Base-by-base conservation (phyloP, 2,329 filamentous ascomycete genomes). In the Penicillium sp. region DNA sequence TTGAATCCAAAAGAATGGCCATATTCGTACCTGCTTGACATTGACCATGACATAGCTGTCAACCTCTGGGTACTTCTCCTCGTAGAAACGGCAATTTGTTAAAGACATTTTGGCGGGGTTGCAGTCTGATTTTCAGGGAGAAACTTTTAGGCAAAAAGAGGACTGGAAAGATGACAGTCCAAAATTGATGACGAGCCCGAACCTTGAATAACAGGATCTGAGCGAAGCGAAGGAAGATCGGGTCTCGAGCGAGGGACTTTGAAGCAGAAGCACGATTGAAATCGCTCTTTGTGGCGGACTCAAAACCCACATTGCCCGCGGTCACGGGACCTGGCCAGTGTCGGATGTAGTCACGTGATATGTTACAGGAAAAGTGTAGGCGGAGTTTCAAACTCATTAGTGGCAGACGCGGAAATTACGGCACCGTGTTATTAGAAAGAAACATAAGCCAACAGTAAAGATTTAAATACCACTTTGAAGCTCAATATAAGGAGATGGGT, bases 31-130 rank as follows among this genome's bases (percentile, higher is more conserved):
- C 89, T 97, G 93, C 87, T 97, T 96, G 74, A 98, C 95, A 81
- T 98, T 99, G 79, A 99, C 95, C 95, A 99, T 99, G 78, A 99
- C 96, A 82, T 97, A 98, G 85, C 92, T 96, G 82, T 99, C 95
- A 78, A 99, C 94, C 85, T 98, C 95, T 61, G 93, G 93, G 76
- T 90, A 97, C 82, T 96, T 96, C 83, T 97, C 92, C 85, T 97
- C 93, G 80, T 97, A 97, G 82, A 96, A 97, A 75, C 93, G 92
- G 81, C 91, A 96, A 83, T 96, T 96, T 78, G 91, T 95, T 84
- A 96, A 88, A 82, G 93, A 96, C 91, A 96, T 96, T 74, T 78
- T 90, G 86, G 84, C 83, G 83, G 81, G 75, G 75, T 74, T 75
- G 73, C 73, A 72, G 57, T 67, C 66, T 72, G 60, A 62, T 64